phyloP scores from a whole-genome alignment of 345 rosid genomes.

The Capsella bursapastoris region DNA sequence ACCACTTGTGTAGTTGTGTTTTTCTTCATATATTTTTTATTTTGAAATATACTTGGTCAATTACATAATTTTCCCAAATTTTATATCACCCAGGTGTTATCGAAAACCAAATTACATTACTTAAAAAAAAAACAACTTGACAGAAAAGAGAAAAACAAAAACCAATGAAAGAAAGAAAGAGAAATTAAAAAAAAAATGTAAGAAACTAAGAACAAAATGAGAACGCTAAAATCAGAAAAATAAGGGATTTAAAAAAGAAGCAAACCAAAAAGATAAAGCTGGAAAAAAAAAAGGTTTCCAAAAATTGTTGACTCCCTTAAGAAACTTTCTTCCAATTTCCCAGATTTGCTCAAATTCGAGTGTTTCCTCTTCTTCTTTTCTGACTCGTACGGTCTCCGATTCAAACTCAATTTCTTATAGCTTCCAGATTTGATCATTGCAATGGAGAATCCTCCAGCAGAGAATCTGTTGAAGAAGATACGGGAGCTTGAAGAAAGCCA shows the following conservation, averaged over 20 bases:
- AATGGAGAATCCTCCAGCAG: constrained; percentile 77
- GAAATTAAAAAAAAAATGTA: background rate
- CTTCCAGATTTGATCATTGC: constrained; percentile 33
- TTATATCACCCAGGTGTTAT: too few species aligned
- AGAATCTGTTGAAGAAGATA: constrained; percentile 84
- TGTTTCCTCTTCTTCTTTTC: background rate
- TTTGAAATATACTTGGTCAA: too few species aligned
- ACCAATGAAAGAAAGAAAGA: background rate
- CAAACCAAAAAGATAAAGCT: constrained; percentile 38
- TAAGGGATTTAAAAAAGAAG: background rate
- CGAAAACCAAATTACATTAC: too few species aligned
- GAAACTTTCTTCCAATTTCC: background rate
- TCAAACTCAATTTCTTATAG: background rate
- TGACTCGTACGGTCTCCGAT: constrained; percentile 8
- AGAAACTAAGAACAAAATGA: background rate
- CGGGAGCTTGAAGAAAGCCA: constrained; percentile 86
- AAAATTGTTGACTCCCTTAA: background rate
- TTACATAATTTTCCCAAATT: too few species aligned
- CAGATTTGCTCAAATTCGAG: background rate
- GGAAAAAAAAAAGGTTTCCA: background rate
- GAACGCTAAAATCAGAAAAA: constrained; percentile 21
- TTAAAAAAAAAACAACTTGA: too few species aligned
- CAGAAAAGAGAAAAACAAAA: background rate
- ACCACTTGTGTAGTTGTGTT: too few species aligned
- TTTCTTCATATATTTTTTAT: too few species aligned